Base-by-base conservation (phyloP, 768 basidiomycete genomes). In the Termitomyces sp. region DNA sequence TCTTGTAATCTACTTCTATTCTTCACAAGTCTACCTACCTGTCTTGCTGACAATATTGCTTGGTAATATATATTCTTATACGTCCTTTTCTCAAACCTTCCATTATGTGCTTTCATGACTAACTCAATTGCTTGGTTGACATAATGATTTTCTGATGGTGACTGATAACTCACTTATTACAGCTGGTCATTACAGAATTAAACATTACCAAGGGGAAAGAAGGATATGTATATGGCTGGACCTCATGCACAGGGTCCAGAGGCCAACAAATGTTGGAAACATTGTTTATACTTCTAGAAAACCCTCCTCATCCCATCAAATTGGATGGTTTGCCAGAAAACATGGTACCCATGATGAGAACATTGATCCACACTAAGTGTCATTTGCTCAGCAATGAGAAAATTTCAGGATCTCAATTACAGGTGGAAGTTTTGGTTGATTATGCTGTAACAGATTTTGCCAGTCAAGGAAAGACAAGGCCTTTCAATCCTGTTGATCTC, bases 131-230 rank as follows among this genome's bases (percentile, higher is more conserved):
- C 32, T 34, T 34, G 5, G 12, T 34, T 34, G 32, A 34, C 32
- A 34, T 34, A 2, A 34, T 34, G 32, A 11, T 34, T 34, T 34
- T 34, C 32, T 34, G 32, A 34, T 34, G 32, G 32, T 34, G 9
- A 34, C 32, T 34, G 32, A 34, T 34, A 5, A 34, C 9, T 4
- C 2, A 34, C 9, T 5, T 34, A 34, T 34, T 34, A 34, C 9
- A 6, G 32, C 12, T 34, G 32, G 29, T 41, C 0, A 47, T 40
- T 9, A 56, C 47, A 6, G 47, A 56, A 29, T 47, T 73, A 0
- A 71, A 71, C 53, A 70, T 74, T 0, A 75, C 71, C 5, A 72
- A 71, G 42, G 71, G 73, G 0, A 70, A 72, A 50, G 71, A 75
- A 53, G 73, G 46, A 1, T 50, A 38, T 34, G 64, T 70, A 1